Evolutionary conservation across 305 asterid genomes (phyloP), one percentile per base, ranked within the genome.

Genomic region (Galium porrigens): DNA sequence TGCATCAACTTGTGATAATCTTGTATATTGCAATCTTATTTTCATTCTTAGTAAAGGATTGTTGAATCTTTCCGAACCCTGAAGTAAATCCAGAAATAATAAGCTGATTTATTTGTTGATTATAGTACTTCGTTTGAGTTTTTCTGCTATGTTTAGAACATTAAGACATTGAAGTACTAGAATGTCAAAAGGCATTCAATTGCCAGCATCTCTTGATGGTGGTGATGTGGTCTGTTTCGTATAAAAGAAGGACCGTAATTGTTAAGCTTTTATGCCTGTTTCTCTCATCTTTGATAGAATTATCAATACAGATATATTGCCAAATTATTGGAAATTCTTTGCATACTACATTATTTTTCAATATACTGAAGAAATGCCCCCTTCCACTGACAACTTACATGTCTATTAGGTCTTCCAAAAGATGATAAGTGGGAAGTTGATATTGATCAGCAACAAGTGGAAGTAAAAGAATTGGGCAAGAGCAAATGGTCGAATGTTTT

Each of bases 401-500:
- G 53, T 55, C 4, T 39, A 58, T 59, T 71, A 84, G 96, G 78
- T 54, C 66, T 73, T 69, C 48, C 67, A 42, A 67, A 74, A 70
- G 86, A 80, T 76, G 66, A 64, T 69, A 76, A 72, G 77, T 71
- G 70, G 72, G 76, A 78, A 57, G 79, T 75, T 51, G 77, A 52
- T 63, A 82, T 73, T 63, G 82, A 77, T 61, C 83, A 33, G 61
- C 78, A 73, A 27, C 74, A 62, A 8, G 89, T 83, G 81, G 79
- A 73, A 71, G 84, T 80, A 77, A 91, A 82, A 76, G 96, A 79
- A 72, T 79, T 91, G 78, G 82, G 88, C 61, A 88, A 86, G 82
- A 91, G 98, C 74, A 91, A 91, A 76, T 91, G 98, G 96, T 91
- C 95, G 58, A 83, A 81, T 76, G 85, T 79, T 79, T 81, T 86